These are phyloP conservation scores for Draba incana DNA, from an alignment of 345 rosid genomes.

Conservation along the genomic window DNA sequence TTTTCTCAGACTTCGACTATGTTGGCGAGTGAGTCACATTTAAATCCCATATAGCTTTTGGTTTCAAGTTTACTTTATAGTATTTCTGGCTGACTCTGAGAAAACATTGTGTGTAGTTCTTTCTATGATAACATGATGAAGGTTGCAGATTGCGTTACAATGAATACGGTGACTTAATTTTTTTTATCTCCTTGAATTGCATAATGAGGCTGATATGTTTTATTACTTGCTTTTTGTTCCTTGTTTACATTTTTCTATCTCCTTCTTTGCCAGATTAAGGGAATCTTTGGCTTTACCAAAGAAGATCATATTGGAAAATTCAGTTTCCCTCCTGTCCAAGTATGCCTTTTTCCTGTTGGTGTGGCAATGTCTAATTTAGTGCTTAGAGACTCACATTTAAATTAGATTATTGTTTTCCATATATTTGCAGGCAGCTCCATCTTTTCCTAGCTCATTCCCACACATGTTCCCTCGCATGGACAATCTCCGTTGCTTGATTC, in stretches of 20 bases:
- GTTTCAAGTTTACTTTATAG: too few relatives aligned
- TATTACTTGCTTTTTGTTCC: background rate
- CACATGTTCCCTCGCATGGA: slow-evolving; percentile 77
- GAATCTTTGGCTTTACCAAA: slow-evolving; percentile 88
- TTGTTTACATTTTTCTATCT: slow-evolving; percentile 22
- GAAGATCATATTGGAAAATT: slow-evolving; percentile 95
- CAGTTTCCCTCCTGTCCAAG: slow-evolving; percentile 95
- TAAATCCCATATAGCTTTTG: too few relatives aligned
- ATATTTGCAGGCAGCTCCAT: slow-evolving; percentile 82
- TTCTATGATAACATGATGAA: slow-evolving; percentile 88
- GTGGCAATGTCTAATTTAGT: background rate
- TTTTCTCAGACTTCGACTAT: slow-evolving; percentile 89
- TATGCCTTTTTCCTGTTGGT: slow-evolving; percentile 36
- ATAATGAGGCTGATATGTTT: slow-evolving; percentile 3
- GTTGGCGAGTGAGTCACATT: slow-evolving; percentile 76
- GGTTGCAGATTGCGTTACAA: slow-evolving; percentile 85
- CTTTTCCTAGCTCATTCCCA: slow-evolving; percentile 91
- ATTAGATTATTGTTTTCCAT: slow-evolving; percentile 1
- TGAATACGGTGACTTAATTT: slow-evolving; percentile 63
- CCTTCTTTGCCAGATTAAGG: slow-evolving; percentile 58
- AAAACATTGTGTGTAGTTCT: slow-evolving; percentile 52
- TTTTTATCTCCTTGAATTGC: slow-evolving; percentile 1
- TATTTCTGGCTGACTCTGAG: slow-evolving; percentile 16
- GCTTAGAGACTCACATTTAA: background rate
- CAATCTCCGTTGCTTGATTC: slow-evolving; percentile 84